Percentiles rank a stretch among this genome's conserved stretches.
Conservation (phyloP, 257 asterid genomes). For the Agastache rugosa region DNA sequence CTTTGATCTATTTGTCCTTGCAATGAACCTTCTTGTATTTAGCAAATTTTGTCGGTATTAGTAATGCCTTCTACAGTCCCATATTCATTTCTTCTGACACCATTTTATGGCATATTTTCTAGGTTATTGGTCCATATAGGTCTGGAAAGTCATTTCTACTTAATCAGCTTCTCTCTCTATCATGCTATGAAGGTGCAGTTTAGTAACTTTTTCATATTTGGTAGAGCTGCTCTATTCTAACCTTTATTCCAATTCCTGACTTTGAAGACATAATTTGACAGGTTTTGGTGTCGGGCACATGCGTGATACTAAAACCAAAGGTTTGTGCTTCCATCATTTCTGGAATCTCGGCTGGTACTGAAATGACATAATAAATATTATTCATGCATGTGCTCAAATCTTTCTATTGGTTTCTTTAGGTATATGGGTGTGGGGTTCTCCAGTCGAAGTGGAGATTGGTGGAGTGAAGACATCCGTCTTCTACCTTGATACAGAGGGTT, state of each 20-base stretch:
- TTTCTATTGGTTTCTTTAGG: constrained; percentile 52
- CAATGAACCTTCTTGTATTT: constrained; percentile 1
- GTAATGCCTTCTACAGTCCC: neutral
- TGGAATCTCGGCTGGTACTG: constrained; percentile 17
- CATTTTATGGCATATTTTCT: constrained; percentile 30
- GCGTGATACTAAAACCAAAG: constrained; percentile 99
- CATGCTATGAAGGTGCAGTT: constrained; percentile 88
- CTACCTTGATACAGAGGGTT: constrained; percentile 98
- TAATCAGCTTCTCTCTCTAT: constrained; percentile 96
- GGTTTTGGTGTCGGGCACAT: constrained; percentile 99
- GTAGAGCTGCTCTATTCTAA: constrained; percentile 2
- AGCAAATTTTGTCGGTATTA: constrained; percentile 11
- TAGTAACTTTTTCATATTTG: constrained; percentile 21
- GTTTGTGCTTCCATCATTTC: constrained; percentile 42
- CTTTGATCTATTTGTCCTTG: constrained; percentile 17
- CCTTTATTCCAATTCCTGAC: constrained; percentile 30
- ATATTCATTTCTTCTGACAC: neutral
- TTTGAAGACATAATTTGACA: constrained; percentile 42
- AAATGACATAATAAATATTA: neutral
- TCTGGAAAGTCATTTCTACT: constrained; percentile 97
- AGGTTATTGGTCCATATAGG: constrained; percentile 99
- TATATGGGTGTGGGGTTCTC: constrained; percentile 98
- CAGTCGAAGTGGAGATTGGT: constrained; percentile 69
- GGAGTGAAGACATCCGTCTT: constrained; percentile 91
- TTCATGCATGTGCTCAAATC: constrained; percentile 1